Evolutionary conservation across 768 basidiomycete species (phyloP).

Genomic region (Naganishia antarctica): DNA sequence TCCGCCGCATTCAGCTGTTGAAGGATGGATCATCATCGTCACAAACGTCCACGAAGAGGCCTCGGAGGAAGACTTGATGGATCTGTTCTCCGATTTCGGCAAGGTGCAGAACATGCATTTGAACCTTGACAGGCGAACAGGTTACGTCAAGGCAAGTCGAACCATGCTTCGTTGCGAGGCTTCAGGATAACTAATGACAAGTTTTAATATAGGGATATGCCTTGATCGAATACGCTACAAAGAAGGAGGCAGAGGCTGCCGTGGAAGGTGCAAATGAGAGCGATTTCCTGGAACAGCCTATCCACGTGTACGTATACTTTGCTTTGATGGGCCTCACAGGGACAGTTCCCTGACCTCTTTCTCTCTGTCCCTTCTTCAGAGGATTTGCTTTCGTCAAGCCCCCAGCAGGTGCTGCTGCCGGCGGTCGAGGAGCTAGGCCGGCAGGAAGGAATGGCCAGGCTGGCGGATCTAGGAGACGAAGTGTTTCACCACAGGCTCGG

Average conservation of each 20-base stretch:
- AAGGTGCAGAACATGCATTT: constrained; percentile 97
- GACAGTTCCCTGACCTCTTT: too few relatives aligned
- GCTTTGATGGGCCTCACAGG: too few relatives aligned
- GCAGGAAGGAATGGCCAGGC: constrained; percentile 18
- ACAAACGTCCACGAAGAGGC: constrained; percentile 97
- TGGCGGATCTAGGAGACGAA: constrained; percentile 30
- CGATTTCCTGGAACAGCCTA: constrained; percentile 72
- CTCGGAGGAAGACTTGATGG: constrained; percentile 91
- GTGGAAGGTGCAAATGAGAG: constrained; percentile 85
- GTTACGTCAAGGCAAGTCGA: constrained; percentile 86
- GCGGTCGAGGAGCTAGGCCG: constrained; percentile 6
- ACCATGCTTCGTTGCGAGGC: background rate
- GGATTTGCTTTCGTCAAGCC: constrained; percentile 91
- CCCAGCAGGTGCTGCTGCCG: constrained; percentile 44
- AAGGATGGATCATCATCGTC: constrained; percentile 97
- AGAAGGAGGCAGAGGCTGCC: constrained; percentile 87
- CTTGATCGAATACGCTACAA: constrained; percentile 92
- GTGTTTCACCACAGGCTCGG: constrained; percentile 26
- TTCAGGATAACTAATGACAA: background rate
- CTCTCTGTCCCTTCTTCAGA: constrained; percentile 42
- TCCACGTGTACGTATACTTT: constrained; percentile 58
- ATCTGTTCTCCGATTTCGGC: constrained; percentile 93
- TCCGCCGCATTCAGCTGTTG: constrained; percentile 63
- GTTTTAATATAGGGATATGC: constrained; percentile 76
- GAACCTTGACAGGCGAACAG: constrained; percentile 92